These are phyloP conservation scores for Tremella mesenterica DNA, from an alignment of 768 basidiomycete species.

Conservation along the genomic window DNA sequence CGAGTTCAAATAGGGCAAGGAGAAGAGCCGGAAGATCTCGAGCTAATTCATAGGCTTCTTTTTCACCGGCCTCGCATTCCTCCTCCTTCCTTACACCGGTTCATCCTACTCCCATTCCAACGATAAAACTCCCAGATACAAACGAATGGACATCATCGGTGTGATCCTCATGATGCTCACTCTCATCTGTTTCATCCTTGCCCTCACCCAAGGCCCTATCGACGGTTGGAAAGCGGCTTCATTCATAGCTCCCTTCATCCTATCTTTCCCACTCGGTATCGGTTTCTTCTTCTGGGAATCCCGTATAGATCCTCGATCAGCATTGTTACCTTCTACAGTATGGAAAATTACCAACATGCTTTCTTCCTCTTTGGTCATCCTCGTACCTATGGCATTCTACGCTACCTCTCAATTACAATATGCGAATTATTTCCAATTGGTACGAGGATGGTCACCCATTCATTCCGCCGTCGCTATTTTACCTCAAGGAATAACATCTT, in stretches of 20 bases:
- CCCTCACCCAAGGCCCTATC: constrained; percentile 48
- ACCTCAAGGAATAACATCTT: constrained; percentile 32
- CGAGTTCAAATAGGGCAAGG: too few relatives aligned
- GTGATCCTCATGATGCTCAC: constrained; percentile 33
- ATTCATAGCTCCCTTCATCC: constrained; percentile 50
- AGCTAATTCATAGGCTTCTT: too few relatives aligned
- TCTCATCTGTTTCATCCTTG: constrained; percentile 40
- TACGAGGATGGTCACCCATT: constrained; percentile 23
- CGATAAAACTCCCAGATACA: constrained; percentile 26
- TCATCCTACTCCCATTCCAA: constrained; percentile 14
- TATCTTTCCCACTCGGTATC: constrained; percentile 47
- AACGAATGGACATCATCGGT: constrained; percentile 40
- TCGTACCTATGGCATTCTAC: constrained; percentile 33
- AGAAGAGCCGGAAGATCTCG: too few relatives aligned
- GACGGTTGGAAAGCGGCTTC: constrained; percentile 50
- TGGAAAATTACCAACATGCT: constrained; percentile 37
- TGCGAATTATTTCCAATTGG: constrained; percentile 29
- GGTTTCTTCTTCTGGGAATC: constrained; percentile 53
- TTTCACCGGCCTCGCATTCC: constrained; percentile 44
- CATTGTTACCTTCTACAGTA: constrained; percentile 41
- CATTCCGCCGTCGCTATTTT: constrained; percentile 34
- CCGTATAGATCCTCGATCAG: constrained; percentile 45
- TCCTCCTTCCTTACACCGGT: constrained; percentile 27
- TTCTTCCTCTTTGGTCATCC: constrained; percentile 13
- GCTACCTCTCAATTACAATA: constrained; percentile 35